Base-by-base conservation (phyloP, 2,329 filamentous ascomycete species). In the Ambrosiella cleistominuta region DNA sequence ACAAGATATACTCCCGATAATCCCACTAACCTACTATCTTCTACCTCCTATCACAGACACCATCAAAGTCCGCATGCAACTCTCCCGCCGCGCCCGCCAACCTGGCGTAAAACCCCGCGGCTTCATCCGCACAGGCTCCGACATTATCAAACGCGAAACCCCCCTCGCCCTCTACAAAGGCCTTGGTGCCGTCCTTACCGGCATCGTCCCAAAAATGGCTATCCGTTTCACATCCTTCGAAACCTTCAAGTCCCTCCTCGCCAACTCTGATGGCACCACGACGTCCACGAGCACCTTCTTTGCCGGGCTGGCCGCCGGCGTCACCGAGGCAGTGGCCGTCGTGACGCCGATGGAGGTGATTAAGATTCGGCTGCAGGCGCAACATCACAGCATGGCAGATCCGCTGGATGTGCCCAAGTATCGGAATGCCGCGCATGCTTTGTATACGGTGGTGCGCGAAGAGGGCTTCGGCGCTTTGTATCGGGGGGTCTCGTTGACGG, bases 331-430 rank as follows among this genome's bases (percentile, higher is more conserved):
- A 63, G 91, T 98, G 50, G 85, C 87, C 54, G 88, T 98, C 56
- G 93, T 98, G 59, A 96, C 90, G 37, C 93, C 93, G 5, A 98
- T 98, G 93, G 93, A 98, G 75, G 93, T 98, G 62, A 82, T 98
- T 72, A 98, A 98, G 80, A 98, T 98, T 69, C 86, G 93, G 54
- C 80, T 98, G 64, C 93, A 98, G 77, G 91, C 91, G 3, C 93
- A 98, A 74, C 88, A 96, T 74, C 93, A 98, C 80, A 88, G 82
- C 69, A 93, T 98, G 84, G 89, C 93, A 54, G 93, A 98, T 69
- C 93, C 93, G 5, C 83, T 97, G 64, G 93, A 97, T 69, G 71
- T 96, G 7, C 93, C 93, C 63, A 97, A 97, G 74, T 97, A 97
- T 76, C 87, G 91, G 69, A 96, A 95, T 71, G 91, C 91, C 35